These are phyloP conservation scores for Jatropha multifida DNA, from an alignment of 441 rosid genomes.

Conservation along the genomic window DNA sequence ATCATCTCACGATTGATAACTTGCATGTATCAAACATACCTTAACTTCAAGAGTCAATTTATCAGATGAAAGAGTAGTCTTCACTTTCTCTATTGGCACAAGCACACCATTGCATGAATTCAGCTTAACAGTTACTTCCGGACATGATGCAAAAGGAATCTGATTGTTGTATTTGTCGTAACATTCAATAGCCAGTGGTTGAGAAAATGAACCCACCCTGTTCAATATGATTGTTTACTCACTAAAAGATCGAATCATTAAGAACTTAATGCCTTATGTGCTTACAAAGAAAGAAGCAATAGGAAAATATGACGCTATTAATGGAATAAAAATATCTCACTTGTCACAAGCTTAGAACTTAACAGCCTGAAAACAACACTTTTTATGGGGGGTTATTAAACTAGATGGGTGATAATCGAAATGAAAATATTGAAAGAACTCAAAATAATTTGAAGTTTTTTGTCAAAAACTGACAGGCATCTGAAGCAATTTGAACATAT, in stretches of 20 bases:
- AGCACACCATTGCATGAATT: slow-evolving; percentile 11
- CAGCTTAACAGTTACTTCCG: slow-evolving; percentile 38
- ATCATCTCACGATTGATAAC: slow-evolving; percentile 2
- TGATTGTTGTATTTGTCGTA: slow-evolving; percentile 51
- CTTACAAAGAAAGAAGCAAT: background rate
- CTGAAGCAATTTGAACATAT: background rate
- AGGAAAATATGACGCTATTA: background rate
- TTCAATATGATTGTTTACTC: slow-evolving; percentile 8
- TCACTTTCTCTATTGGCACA: slow-evolving; percentile 26
- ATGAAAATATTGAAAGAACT: background rate
- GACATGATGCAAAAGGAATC: slow-evolving; percentile 42
- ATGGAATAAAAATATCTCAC: background rate
- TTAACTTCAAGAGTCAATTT: slow-evolving; percentile 35
- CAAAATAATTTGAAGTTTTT: background rate
- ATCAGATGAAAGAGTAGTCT: slow-evolving; percentile 35
- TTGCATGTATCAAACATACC: slow-evolving; percentile 34
- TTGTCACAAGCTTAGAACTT: background rate
- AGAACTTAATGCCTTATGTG: background rate
- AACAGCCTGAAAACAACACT: background rate
- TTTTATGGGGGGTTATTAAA: background rate
- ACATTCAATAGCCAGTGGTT: slow-evolving; percentile 40
- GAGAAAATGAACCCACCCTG: slow-evolving; percentile 62
- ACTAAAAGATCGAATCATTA: background rate
- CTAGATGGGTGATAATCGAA: background rate
- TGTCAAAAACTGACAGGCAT: no score